These are phyloP conservation scores for Protomyces inouyei DNA, from an alignment of 1,139 yeast species.

Conservation along the genomic window DNA sequence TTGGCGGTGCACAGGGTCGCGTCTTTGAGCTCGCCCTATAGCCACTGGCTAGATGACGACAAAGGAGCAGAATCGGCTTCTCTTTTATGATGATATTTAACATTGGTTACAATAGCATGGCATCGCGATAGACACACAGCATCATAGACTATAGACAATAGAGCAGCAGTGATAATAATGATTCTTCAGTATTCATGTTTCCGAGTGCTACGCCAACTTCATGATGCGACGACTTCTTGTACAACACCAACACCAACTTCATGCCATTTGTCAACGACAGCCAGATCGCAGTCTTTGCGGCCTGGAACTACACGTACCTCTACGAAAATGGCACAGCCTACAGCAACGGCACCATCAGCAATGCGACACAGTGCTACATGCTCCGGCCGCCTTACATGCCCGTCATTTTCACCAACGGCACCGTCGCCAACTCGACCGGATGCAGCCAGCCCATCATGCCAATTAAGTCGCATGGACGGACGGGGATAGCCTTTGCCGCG, in stretches of 20 bases:
- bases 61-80: not conserved
- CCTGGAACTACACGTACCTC: constrained; percentile 21
- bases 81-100: not conserved
- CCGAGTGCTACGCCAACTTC: not conserved
- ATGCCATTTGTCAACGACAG: constrained; percentile 20
- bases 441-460: constrained; percentile 18
- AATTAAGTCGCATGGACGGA: constrained; percentile 22
- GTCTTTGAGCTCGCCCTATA: not conserved
- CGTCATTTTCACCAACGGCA: constrained; percentile 22
- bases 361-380: constrained; percentile 20
- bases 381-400: constrained; percentile 19
- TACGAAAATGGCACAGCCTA: constrained; percentile 21
- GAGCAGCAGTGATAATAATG: not conserved
- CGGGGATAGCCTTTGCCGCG: constrained; percentile 20
- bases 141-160: not conserved
- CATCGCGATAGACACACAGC: not conserved
- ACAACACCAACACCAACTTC: not conserved
- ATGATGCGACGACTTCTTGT: no score
- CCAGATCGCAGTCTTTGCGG: constrained; percentile 7
- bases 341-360: constrained; percentile 23
- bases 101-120: no score
- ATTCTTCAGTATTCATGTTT: not conserved
- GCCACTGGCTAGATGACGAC: not conserved
- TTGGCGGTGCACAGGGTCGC: not conserved
- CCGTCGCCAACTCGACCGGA: constrained; percentile 19